Percentiles rank a stretch among this genome's conserved stretches.
Evolutionary conservation across 495 filamentous ascomycete species (phyloP).

Genomic region (Lineolata rhizophorae): DNA sequence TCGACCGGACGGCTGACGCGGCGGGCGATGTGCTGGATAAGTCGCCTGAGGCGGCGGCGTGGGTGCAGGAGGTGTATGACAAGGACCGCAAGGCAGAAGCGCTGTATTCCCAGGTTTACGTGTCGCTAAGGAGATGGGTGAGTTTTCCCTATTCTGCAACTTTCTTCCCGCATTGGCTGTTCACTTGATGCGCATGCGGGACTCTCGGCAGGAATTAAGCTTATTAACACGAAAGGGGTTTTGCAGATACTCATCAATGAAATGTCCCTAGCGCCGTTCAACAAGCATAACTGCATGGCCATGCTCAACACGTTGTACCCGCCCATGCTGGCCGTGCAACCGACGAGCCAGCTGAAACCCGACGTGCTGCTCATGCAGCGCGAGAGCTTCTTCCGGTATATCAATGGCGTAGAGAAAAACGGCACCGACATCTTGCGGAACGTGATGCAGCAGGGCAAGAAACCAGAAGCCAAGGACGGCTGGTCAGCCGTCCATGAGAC

Average conservation of each 20-base stretch:
- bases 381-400: conserved; percentile 43
- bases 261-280: conserved; percentile 39
- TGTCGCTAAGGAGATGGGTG: conserved; percentile 52
- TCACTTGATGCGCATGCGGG: too few relatives aligned
- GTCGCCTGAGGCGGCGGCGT: conserved; percentile 29
- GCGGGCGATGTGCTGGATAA: conserved; percentile 22
- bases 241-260: conserved; percentile 54
- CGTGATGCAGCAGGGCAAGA: conserved; percentile 30
- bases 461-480: conserved; percentile 26
- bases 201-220: too few relatives aligned
- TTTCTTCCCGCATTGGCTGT: too few relatives aligned
- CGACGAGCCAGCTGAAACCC: conserved; percentile 32
- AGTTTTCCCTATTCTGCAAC: conserved; percentile 11
- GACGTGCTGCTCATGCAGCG: conserved; percentile 33
- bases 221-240: too few relatives aligned
- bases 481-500: conserved; percentile 33
- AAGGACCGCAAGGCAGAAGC: conserved; percentile 36
- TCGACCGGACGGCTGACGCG: conserved; percentile 23
- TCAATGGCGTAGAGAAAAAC: conserved; percentile 34
- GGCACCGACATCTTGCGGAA: conserved; percentile 32
- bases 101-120: conserved; percentile 41
- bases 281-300: conserved; percentile 47
- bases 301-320: conserved; percentile 65
- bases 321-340: conserved; percentile 15
- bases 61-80: conserved; percentile 29